Evolutionary conservation across 1,139 yeast genomes (phyloP).

Genomic region (Pneumocystis sp.): DNA sequence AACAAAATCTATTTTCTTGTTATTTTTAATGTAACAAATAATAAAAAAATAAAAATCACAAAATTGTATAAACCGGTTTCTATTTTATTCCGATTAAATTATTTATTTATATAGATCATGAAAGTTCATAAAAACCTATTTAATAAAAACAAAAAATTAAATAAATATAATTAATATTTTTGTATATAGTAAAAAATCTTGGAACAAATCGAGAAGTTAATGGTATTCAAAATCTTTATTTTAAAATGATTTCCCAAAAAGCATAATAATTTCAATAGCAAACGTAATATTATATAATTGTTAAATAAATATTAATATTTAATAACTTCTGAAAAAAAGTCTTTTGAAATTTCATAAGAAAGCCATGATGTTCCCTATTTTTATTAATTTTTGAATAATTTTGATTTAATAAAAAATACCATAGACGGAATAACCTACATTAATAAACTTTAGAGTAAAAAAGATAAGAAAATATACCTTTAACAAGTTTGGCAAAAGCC

Average conservation of each 20-base stretch:
- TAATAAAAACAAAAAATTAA: no score
- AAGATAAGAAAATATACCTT: conserved; percentile 94
- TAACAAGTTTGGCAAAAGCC: conserved; percentile 73
- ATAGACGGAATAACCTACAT: not conserved
- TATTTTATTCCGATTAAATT: no score
- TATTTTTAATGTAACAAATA: no score
- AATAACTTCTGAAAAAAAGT: not conserved
- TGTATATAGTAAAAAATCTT: no score
- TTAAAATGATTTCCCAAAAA: not conserved
- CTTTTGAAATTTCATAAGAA: not conserved
- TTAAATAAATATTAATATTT: not conserved
- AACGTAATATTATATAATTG: not conserved
- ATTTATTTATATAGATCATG: no score
- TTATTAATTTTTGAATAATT: not conserved
- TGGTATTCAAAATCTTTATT: not conserved
- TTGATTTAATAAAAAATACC: conserved; percentile 6
- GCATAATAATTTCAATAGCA: not conserved
- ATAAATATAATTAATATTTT: no score
- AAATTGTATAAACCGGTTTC: no score
- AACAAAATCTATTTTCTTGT: no score
- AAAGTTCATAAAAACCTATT: no score
- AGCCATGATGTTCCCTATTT: not conserved
- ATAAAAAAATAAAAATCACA: no score
- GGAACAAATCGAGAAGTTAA: no score
- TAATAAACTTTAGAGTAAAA: conserved; percentile 67